These are phyloP conservation scores for Trichoderma citrinoviride DNA, from an alignment of 2,329 filamentous ascomycete genomes.

Conservation along the genomic window DNA sequence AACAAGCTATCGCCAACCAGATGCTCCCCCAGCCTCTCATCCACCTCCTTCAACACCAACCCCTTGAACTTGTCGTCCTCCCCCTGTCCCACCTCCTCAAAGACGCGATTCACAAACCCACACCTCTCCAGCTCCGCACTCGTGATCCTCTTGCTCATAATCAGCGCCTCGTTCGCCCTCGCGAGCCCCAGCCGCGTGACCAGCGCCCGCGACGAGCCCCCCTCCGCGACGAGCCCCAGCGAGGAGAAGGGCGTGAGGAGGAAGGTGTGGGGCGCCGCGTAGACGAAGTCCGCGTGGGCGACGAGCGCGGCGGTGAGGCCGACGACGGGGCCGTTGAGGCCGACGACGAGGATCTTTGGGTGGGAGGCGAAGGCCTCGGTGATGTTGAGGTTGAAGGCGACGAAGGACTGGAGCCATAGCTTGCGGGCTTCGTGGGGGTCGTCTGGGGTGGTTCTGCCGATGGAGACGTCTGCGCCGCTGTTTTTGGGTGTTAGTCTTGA, in stretches of 20 bases:
- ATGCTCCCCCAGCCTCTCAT: conserved; percentile 76
- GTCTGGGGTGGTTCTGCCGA: conserved; percentile 44
- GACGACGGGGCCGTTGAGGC: conserved; percentile 87
- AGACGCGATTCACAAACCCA: conserved; percentile 85
- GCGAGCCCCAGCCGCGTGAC: conserved; percentile 75
- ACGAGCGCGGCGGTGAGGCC: conserved; percentile 83
- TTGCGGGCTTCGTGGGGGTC: conserved; percentile 41
- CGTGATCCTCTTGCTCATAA: conserved; percentile 79
- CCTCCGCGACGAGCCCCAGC: conserved; percentile 86
- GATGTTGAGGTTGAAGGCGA: conserved; percentile 82
- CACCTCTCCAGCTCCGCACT: conserved; percentile 69
- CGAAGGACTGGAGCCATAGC: conserved; percentile 68
- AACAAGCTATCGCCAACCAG: conserved; percentile 75
- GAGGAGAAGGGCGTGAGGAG: conserved; percentile 89
- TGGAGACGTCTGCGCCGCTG: conserved; percentile 77
- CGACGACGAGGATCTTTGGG: conserved; percentile 87
- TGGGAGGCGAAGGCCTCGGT: conserved; percentile 90
- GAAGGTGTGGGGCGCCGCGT: conserved; percentile 76
- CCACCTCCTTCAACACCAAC: conserved; percentile 73
- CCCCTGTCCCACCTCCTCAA: conserved; percentile 55
- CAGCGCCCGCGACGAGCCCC: conserved; percentile 74
- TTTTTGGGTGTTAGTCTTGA: neutral
- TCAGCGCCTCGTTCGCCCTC: conserved; percentile 86
- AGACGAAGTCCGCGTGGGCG: conserved; percentile 88
- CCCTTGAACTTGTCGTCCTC: conserved; percentile 68